phyloP scores from a whole-genome alignment of 768 basidiomycete genomes.

The Hysterangium stoloniferum region DNA sequence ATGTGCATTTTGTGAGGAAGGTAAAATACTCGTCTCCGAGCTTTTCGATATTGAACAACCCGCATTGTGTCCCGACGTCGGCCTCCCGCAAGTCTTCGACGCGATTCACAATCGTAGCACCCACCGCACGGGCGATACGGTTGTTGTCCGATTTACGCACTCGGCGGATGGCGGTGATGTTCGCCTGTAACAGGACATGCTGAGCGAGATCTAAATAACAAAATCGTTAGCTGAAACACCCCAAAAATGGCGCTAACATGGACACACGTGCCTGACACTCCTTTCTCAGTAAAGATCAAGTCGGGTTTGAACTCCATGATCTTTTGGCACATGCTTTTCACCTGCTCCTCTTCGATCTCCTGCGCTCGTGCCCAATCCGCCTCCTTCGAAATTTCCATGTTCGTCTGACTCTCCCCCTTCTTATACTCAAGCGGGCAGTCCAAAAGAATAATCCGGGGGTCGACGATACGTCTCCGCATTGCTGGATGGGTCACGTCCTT shows the following conservation, averaged over 20 bases:
- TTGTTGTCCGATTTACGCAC: constrained; percentile 99
- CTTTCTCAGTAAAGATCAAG: constrained; percentile 95
- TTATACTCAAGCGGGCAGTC: constrained; percentile 98
- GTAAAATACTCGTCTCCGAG: constrained; percentile 99
- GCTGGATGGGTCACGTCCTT: constrained; percentile 98
- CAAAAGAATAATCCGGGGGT: constrained; percentile 81
- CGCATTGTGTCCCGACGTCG: constrained; percentile 90
- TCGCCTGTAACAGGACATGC: constrained; percentile 77
- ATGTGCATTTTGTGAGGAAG: constrained; percentile 85
- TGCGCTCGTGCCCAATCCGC: constrained; percentile 88
- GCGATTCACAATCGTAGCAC: constrained; percentile 95
- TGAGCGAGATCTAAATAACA: constrained; percentile 74
- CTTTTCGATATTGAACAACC: constrained; percentile 95
- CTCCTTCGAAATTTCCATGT: constrained; percentile 96
- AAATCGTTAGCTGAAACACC: not conserved
- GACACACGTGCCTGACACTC: constrained; percentile 71
- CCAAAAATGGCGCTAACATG: not conserved
- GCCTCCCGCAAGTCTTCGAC: constrained; percentile 88
- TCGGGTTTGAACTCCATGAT: constrained; percentile 94
- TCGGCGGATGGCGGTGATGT: constrained; percentile 91
- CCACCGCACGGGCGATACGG: constrained; percentile 90
- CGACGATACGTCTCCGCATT: constrained; percentile 86
- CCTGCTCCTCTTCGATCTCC: constrained; percentile 95
- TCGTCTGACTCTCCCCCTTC: constrained; percentile 97
- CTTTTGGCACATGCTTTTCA: constrained; percentile 76